phyloP scores from a whole-genome alignment of 2,329 filamentous ascomycete species.

The Calonectria naviculata region DNA sequence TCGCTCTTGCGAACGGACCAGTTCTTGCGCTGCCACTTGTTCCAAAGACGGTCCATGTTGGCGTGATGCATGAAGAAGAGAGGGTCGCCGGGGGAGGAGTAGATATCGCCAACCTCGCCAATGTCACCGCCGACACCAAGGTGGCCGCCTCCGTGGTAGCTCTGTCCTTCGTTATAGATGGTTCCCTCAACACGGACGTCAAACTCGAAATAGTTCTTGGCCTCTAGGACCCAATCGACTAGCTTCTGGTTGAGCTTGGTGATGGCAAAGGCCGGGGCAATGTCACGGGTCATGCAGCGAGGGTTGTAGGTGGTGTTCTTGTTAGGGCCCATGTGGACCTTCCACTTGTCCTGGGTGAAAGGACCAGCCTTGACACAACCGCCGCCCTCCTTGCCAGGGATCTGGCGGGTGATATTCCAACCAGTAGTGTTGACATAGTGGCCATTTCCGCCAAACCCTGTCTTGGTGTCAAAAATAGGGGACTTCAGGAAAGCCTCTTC shows the following conservation, averaged over 20 bases:
- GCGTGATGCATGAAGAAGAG: conserved; percentile 41
- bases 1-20: conserved; percentile 42
- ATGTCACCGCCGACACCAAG: conserved; percentile 41
- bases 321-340: conserved; percentile 29
- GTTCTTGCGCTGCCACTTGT: conserved; percentile 45
- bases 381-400: conserved; percentile 28
- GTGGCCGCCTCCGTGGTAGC: conserved; percentile 40
- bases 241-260: conserved; percentile 18
- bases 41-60: conserved; percentile 41
- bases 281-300: conserved; percentile 46
- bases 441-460: conserved; percentile 45
- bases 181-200: conserved; percentile 41
- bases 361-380: conserved; percentile 37
- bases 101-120: conserved; percentile 43
- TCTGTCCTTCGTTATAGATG: conserved; percentile 24
- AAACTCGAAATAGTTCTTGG: conserved; percentile 39
- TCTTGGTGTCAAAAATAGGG: conserved; percentile 42
- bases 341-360: conserved; percentile 27
- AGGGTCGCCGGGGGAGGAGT: conserved; percentile 36
- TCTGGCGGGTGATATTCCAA: conserved; percentile 27
- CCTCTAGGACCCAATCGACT: conserved; percentile 30
- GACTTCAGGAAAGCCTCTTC: conserved; percentile 30
- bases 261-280: conserved; percentile 33
- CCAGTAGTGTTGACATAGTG: conserved; percentile 21
- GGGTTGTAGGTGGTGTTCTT: conserved; percentile 40